phyloP scores from a whole-genome alignment of 345 rosid genomes.

The Populus nigra region DNA sequence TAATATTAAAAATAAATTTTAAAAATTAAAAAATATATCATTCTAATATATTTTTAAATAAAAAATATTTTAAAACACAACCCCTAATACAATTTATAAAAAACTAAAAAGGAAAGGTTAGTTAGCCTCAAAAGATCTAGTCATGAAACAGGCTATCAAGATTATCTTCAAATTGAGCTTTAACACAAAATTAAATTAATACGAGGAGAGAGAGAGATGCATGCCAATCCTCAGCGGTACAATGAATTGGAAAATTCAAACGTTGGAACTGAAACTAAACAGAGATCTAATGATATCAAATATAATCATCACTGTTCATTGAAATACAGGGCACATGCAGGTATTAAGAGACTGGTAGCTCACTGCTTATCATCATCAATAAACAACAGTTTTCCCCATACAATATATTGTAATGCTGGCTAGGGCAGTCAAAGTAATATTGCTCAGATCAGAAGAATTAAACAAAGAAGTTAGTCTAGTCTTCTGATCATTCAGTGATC shows the following conservation, averaged over 20 bases:
- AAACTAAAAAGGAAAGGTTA: too few species aligned
- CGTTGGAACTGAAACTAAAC: constrained; percentile 1
- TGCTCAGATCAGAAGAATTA: neutral
- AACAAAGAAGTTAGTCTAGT: neutral
- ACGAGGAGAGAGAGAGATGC: neutral
- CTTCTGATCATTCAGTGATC: neutral
- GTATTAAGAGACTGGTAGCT: constrained; percentile 20
- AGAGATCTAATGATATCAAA: constrained; percentile 15
- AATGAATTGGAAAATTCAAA: neutral
- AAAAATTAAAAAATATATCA: too few species aligned
- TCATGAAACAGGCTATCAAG: too few species aligned
- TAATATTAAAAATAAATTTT: too few species aligned
- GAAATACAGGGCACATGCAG: constrained; percentile 23
- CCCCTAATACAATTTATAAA: too few species aligned
- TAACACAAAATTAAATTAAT: too few species aligned
- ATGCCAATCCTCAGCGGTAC: neutral
- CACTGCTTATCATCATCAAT: constrained; percentile 20
- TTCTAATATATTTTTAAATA: accelerated
- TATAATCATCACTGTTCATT: neutral
- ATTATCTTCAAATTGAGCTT: too few species aligned
- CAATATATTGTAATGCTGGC: neutral
- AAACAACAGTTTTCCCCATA: constrained; percentile 19
- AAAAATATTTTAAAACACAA: too few species aligned
- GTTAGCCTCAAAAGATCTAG: too few species aligned
- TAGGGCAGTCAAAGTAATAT: constrained; percentile 1